Evolutionary conservation across 176 grass and related monocot genomes (phyloP), one percentile per base, ranked within the genome.

Genomic region (Saccharum spontaneum): DNA sequence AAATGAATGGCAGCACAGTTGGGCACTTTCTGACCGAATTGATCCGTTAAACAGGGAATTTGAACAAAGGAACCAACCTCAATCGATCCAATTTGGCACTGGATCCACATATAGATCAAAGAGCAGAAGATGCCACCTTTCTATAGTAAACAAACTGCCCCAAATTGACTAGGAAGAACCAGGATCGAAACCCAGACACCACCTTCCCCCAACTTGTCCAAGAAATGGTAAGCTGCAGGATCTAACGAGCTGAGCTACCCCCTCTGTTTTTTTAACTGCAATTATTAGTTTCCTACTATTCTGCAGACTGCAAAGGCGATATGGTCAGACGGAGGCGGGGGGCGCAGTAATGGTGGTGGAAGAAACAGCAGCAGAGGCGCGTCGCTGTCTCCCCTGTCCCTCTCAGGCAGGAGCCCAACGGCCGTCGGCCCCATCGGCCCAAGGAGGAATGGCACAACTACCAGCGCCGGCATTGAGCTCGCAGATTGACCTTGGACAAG

Each of bases 371-470:
- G 81, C 76, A 89, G 50, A 61, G 70, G 40, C 40, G 55, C 44
- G 77, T 88, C 78, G 33, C 26, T 86, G 62, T 89, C 87, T 76
- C 68, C 10, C 33, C 79, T 59, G 79, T 89, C 80, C 37, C 76
- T 89, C 82, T 86, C 90, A 37, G 69, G 59, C 33, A 31, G 79
- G 55, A 64, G 49, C 59, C 20, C 39, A 80, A 57, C 71, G 52
- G 72, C 36, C 45, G n/a, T 10, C 57, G 57, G 57, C 57, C 57
- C 64, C 89, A 57, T 81, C 44, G 10, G 62, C 70, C 71, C 43
- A 85, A 39, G 65, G 71, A 88, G 90, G 70, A 88, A 78, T 69
- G 49, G 63, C 87, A 64, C 84, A 89, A 84, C 87, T 71, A 92
- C 90, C 84, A 16, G 81, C 83, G 57, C 81, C 64, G 69, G 78